Evolutionary conservation across 805 yeast species (phyloP).

Genomic region (Candida peoriensis): DNA sequence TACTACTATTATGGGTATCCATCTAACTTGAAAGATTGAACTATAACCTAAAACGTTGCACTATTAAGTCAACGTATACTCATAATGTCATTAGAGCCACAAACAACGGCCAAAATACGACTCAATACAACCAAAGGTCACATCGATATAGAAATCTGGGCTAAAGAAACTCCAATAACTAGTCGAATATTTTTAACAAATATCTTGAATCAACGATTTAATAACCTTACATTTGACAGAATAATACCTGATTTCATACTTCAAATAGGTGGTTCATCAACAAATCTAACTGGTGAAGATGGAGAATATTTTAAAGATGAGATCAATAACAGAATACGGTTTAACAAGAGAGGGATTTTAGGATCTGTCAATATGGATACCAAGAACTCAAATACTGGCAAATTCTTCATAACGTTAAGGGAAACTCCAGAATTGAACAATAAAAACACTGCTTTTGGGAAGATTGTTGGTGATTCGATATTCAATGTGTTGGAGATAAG

Average conservation of each 20-base stretch:
- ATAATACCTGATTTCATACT: slow-evolving; percentile 32
- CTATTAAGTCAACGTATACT: too few species aligned
- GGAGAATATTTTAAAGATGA: slow-evolving; percentile 33
- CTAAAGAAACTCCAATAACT: slow-evolving; percentile 56
- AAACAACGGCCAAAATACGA: slow-evolving; percentile 53
- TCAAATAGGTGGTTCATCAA: slow-evolving; percentile 30
- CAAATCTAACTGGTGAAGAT: not conserved
- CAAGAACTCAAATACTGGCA: slow-evolving; percentile 29
- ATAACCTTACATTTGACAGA: slow-evolving; percentile 37
- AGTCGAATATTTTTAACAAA: slow-evolving; percentile 43
- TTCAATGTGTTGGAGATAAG: slow-evolving; percentile 47
- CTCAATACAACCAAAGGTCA: slow-evolving; percentile 55
- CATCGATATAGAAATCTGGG: slow-evolving; percentile 60
- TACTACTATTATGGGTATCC: too few species aligned
- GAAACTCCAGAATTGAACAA: slow-evolving; percentile 41
- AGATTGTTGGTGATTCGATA: slow-evolving; percentile 49
- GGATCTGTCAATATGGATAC: slow-evolving; percentile 40
- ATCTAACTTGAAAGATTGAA: too few species aligned
- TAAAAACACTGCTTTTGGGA: slow-evolving; percentile 48
- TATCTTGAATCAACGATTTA: slow-evolving; percentile 39
- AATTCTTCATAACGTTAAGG: slow-evolving; percentile 45
- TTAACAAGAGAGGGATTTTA: slow-evolving; percentile 47
- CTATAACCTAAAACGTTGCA: too few species aligned
- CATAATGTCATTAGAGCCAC: slow-evolving; percentile 39
- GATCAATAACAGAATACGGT: slow-evolving; percentile 45